A percentile compares a stretch with the other conserved stretches of the same genome.
These are phyloP conservation scores for Dionaea muscipula DNA, from an alignment of 179 eudicot species.

Conservation along the genomic window DNA sequence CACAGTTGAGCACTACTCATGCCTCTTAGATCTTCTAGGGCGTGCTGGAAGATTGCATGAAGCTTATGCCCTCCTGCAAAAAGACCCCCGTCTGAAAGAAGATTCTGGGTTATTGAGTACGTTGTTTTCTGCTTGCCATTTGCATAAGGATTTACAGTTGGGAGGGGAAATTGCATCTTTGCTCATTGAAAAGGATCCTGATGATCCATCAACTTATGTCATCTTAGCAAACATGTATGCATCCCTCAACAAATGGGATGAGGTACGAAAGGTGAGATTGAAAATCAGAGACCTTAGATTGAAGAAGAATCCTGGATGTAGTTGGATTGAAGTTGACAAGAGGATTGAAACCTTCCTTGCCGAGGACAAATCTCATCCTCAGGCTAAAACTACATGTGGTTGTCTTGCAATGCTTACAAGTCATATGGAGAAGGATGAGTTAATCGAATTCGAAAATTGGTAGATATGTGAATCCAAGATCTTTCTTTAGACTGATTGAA, in stretches of 20 bases:
- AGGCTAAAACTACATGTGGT: neutral
- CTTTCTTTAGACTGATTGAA: no score
- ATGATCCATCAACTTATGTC: constrained; percentile 11
- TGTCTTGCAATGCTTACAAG: constrained; percentile 6
- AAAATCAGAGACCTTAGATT: constrained; percentile 11
- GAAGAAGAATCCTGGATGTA: constrained; percentile 16
- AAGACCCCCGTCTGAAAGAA: constrained; percentile 6
- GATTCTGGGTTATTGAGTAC: constrained; percentile 11
- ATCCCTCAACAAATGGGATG: constrained; percentile 10
- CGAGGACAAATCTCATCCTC: constrained; percentile 11
- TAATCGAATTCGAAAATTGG: constrained; percentile 3
- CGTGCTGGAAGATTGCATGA: constrained; percentile 12
- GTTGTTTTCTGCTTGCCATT: constrained; percentile 10
- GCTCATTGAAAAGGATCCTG: constrained; percentile 3
- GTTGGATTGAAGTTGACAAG: constrained; percentile 14
- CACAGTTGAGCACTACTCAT: constrained; percentile 10
- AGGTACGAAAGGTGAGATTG: constrained; percentile 7
- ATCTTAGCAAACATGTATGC: constrained; percentile 13
- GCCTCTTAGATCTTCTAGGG: constrained; percentile 13
- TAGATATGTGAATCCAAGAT: no score
- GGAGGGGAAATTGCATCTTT: constrained; percentile 10
- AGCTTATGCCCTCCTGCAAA: constrained; percentile 9
- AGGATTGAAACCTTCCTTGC: constrained; percentile 9
- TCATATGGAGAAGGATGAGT: constrained; percentile 10
- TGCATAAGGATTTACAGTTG: constrained; percentile 6